Evolutionary conservation across 371 early-diverging fungal genomes (phyloP).

Genomic region (Circinella minor): DNA sequence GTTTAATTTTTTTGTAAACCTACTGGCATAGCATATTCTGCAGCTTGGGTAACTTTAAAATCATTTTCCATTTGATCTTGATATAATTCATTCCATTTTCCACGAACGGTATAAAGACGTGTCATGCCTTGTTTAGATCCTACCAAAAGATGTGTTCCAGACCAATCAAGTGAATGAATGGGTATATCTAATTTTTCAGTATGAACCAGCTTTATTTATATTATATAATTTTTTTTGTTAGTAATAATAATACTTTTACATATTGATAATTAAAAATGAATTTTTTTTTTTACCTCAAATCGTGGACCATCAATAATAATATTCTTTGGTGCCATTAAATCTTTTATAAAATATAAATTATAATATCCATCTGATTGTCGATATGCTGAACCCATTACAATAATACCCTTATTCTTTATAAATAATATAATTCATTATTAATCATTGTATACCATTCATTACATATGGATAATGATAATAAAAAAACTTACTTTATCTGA

Average conservation of each 20-base stretch:
- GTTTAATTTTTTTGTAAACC: neutral
- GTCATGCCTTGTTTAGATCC: conserved; percentile 26
- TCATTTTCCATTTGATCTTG: neutral
- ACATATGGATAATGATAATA: too few species aligned
- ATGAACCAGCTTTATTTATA: conserved; percentile 14
- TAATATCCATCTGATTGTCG: conserved; percentile 13
- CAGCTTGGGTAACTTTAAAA: conserved; percentile 14
- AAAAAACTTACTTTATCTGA: conserved; percentile 23
- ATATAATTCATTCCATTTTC: neutral
- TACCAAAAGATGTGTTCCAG: conserved; percentile 30
- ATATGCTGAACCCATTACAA: conserved; percentile 36
- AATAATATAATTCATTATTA: too few species aligned
- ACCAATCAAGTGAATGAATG: conserved; percentile 42
- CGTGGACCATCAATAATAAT: conserved; percentile 13
- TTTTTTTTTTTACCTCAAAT: conserved; percentile 23
- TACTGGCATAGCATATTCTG: conserved; percentile 25
- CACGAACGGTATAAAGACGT: conserved; percentile 24
- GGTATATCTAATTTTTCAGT: conserved; percentile 27
- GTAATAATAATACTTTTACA: too few species aligned
- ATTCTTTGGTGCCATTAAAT: conserved; percentile 21
- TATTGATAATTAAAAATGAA: neutral
- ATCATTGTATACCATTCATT: too few species aligned
- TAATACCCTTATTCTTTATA: conserved; percentile 19
- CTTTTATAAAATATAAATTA: conserved; percentile 35
- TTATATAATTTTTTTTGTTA: neutral